These are phyloP conservation scores for Chenopodium berlandieri DNA, from an alignment of 148 eudicot species.

Conservation along the genomic window DNA sequence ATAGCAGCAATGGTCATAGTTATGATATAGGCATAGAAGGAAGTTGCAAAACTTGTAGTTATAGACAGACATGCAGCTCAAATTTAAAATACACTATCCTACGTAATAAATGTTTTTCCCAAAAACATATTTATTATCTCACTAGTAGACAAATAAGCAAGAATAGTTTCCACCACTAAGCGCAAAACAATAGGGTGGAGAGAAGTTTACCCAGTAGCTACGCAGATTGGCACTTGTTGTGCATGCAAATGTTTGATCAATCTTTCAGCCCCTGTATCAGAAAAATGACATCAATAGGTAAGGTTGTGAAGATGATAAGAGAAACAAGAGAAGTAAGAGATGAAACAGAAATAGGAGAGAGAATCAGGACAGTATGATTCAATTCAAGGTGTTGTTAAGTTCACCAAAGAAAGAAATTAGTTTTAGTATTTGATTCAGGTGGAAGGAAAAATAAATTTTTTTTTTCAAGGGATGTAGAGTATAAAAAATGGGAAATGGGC, in stretches of 20 bases:
- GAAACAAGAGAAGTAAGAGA: neutral
- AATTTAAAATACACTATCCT: too few relatives aligned
- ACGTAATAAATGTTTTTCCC: too few relatives aligned
- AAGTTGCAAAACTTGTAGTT: too few relatives aligned
- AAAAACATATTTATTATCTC: too few relatives aligned
- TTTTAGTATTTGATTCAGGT: neutral
- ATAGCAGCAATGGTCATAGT: too few relatives aligned
- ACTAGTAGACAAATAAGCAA: too few relatives aligned
- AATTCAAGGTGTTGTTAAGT: neutral
- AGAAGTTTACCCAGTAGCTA: conserved; percentile 77
- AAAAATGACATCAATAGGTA: conserved; percentile 7
- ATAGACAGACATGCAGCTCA: too few relatives aligned
- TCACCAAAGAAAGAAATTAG: neutral
- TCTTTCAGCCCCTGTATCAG: conserved; percentile 59
- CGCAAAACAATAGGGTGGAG: neutral
- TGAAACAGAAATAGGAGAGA: neutral
- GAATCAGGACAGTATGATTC: neutral
- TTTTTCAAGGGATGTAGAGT: neutral
- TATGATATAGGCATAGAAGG: too few relatives aligned
- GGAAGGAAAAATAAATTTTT: neutral
- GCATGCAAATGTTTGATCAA: conserved; percentile 78
- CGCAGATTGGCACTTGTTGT: conserved; percentile 70
- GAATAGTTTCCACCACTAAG: neutral
- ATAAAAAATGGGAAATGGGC: neutral
- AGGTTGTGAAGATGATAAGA: neutral